Evolutionary conservation across 257 asterid species (phyloP).

Genomic region (Lycium barbarum): DNA sequence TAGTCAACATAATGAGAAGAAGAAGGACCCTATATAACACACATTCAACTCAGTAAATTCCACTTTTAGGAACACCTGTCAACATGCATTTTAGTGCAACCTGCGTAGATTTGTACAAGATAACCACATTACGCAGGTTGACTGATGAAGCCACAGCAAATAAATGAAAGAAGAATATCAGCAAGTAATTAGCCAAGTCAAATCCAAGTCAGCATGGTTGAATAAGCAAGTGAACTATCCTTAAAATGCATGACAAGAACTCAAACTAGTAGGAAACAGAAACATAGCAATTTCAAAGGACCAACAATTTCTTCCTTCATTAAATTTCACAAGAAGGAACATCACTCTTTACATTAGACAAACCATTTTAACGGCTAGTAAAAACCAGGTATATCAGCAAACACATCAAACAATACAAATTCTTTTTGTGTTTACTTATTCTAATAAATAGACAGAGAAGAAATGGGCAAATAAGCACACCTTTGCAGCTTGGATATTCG

Average conservation of each 20-base stretch:
- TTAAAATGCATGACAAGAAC: neutral
- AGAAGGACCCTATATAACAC: neutral
- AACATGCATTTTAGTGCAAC: neutral
- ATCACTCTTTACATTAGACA: neutral
- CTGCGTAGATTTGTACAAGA: neutral
- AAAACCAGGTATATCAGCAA: neutral
- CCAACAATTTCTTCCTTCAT: constrained; percentile 2
- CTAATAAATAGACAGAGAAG: neutral
- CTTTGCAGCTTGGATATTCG: constrained; percentile 95
- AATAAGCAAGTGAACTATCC: neutral
- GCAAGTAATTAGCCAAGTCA: neutral
- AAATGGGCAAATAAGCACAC: constrained; percentile 40
- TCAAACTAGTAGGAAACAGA: neutral
- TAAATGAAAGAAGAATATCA: neutral
- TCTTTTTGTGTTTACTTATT: neutral
- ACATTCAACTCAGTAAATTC: neutral
- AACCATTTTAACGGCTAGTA: neutral
- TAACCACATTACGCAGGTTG: constrained; percentile 7
- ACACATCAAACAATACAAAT: neutral
- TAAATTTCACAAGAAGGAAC: neutral
- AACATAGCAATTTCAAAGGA: neutral
- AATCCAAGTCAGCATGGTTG: neutral
- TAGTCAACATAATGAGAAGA: constrained; percentile 14
- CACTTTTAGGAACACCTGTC: constrained; percentile 4
- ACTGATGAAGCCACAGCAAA: neutral